Evolutionary conservation across 805 yeast genomes (phyloP).

Genomic region (Huiozyma naganishii): DNA sequence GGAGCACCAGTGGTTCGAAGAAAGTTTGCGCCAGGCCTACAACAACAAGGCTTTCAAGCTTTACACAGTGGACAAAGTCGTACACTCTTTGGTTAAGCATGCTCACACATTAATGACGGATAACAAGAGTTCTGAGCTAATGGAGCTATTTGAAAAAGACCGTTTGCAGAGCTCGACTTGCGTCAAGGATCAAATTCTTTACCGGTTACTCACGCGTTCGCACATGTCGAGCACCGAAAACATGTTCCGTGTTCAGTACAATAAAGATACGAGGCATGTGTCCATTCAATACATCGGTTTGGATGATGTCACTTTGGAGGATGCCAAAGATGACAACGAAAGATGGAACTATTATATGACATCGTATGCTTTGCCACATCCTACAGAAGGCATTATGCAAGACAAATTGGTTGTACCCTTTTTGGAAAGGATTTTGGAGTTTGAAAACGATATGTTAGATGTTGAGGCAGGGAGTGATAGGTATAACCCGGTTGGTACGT

Average conservation of each 20-base stretch:
- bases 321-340: constrained; percentile 58
- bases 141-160: constrained; percentile 74
- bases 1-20: constrained; percentile 93
- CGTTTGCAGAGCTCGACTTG: constrained; percentile 53
- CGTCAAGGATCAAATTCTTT: constrained; percentile 78
- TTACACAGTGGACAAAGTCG: constrained; percentile 86
- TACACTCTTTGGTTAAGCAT: constrained; percentile 75
- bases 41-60: constrained; percentile 86
- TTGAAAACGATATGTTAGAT: constrained; percentile 36
- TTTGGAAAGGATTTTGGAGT: constrained; percentile 47
- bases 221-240: constrained; percentile 80
- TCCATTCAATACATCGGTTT: constrained; percentile 75
- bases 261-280: constrained; percentile 41
- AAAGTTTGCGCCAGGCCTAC: constrained; percentile 87
- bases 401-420: constrained; percentile 73
- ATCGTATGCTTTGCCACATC: constrained; percentile 86
- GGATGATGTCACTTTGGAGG: constrained; percentile 79
- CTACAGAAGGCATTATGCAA: constrained; percentile 89
- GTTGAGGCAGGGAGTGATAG: constrained; percentile 3
- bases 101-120: constrained; percentile 78
- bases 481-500: constrained; percentile 42
- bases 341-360: constrained; percentile 91
- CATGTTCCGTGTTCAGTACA: constrained; percentile 78
- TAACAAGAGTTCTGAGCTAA: constrained; percentile 65
- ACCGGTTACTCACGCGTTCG: constrained; percentile 78